These are phyloP conservation scores for Glebionis coronaria DNA, from an alignment of 129 eudicot species.

Conservation along the genomic window DNA sequence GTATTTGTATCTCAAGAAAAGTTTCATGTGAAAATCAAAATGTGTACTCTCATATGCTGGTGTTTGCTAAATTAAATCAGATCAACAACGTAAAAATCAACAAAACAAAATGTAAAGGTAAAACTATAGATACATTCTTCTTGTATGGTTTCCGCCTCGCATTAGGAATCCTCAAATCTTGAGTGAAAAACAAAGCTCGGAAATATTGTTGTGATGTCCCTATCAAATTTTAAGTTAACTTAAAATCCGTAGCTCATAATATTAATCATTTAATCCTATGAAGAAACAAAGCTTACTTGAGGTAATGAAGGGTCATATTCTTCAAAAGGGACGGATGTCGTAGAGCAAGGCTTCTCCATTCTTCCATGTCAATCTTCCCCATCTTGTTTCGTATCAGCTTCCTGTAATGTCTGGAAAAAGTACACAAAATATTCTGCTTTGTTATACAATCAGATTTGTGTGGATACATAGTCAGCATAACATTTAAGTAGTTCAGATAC, in stretches of 20 bases:
- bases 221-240: constrained; percentile 13
- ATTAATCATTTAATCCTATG: not conserved
- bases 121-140: not conserved
- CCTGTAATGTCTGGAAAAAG: constrained; percentile 55
- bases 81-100: constrained; percentile 3
- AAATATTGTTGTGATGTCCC: constrained; percentile 88
- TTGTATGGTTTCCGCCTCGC: not conserved
- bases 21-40: not conserved
- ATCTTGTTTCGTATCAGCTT: constrained; percentile 71
- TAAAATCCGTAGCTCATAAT: not conserved
- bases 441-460: not conserved
- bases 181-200: constrained; percentile 92
- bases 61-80: not conserved
- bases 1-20: too few species aligned
- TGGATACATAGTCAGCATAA: too few species aligned
- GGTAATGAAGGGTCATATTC: constrained; percentile 85
- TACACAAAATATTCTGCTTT: not conserved
- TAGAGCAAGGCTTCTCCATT: constrained; percentile 64
- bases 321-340: constrained; percentile 71
- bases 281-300: constrained; percentile 45
- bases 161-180: constrained; percentile 78
- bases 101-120: constrained; percentile 11
- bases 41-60: too few species aligned
- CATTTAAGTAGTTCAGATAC: constrained; percentile 20
- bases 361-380: constrained; percentile 73